Conservation (phyloP, 2,329 filamentous ascomycete species). For the Didymellaceae sp. region DNA sequence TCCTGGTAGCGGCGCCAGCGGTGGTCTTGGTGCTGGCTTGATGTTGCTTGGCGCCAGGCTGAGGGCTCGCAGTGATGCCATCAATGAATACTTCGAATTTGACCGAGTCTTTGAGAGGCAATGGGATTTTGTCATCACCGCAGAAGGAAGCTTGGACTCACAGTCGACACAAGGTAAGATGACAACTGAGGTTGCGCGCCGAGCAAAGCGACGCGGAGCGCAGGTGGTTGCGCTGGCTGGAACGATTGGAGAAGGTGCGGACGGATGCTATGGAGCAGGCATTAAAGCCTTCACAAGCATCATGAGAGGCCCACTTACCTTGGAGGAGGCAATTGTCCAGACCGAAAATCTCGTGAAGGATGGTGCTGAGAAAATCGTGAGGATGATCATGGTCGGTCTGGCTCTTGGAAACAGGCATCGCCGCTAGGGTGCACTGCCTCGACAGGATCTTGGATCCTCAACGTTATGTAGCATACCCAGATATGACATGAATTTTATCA, state of each 20-base stretch:
- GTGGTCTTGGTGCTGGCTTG: conserved; percentile 60
- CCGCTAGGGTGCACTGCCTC: conserved; percentile 15
- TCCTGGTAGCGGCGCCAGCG: conserved; percentile 60
- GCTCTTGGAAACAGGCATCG: conserved; percentile 28
- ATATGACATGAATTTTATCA: too few relatives aligned
- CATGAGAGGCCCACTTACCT: conserved; percentile 40
- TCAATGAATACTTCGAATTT: conserved; percentile 60
- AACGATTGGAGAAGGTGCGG: conserved; percentile 40
- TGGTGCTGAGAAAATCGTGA: conserved; percentile 47
- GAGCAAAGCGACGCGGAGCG: conserved; percentile 54
- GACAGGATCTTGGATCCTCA: conserved; percentile 7
- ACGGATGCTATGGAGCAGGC: conserved; percentile 35
- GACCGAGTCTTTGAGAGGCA: conserved; percentile 53
- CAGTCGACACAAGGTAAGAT: conserved; percentile 62
- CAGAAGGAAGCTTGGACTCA: conserved; percentile 60
- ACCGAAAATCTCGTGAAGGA: conserved; percentile 45
- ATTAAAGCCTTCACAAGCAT: conserved; percentile 49
- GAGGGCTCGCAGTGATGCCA: conserved; percentile 57
- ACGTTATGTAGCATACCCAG: too few relatives aligned
- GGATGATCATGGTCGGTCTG: conserved; percentile 48
- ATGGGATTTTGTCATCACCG: conserved; percentile 60
- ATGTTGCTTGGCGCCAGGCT: conserved; percentile 56
- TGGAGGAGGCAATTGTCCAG: conserved; percentile 45
- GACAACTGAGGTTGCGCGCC: conserved; percentile 59
- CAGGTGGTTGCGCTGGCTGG: conserved; percentile 53